These are phyloP conservation scores for Chlorella ohadii DNA, from an alignment of 139 green algal species.

Conservation along the genomic window DNA sequence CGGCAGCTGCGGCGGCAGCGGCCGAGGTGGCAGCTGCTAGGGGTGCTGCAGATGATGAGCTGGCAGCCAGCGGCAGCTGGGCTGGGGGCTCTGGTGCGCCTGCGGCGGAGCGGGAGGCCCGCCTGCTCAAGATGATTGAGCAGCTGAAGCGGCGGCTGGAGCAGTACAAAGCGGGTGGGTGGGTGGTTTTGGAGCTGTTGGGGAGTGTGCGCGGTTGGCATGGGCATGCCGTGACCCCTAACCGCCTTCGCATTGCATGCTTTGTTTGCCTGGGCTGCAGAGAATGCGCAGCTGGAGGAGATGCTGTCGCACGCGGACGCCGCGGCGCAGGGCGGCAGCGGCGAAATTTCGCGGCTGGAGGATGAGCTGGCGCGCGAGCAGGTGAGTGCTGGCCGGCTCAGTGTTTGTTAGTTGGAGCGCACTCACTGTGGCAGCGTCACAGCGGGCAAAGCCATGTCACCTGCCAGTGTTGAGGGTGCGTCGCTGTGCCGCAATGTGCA, in stretches of 20 bases:
- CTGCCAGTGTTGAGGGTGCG: no score
- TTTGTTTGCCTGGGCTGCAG: no score
- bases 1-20: background rate
- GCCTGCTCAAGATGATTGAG: constrained; percentile 57
- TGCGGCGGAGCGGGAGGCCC: constrained; percentile 34
- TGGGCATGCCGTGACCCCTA: no score
- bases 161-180: constrained; percentile 26
- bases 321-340: constrained; percentile 35
- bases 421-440: no score
- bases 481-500: background rate
- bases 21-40: background rate
- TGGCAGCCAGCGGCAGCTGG: no score
- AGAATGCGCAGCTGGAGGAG: constrained; percentile 84
- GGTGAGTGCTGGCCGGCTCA: no score
- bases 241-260: no score
- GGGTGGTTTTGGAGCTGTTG: background rate
- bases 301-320: constrained; percentile 68
- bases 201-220: no score
- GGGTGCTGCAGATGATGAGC: background rate
- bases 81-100: no score
- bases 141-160: constrained; percentile 72
- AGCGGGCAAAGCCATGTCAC: no score
- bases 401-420: no score
- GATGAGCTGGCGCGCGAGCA: constrained; percentile 41
- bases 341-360: constrained; percentile 50